Conservation (phyloP, 306 rosid genomes). For the Gastrolobium villosum region DNA sequence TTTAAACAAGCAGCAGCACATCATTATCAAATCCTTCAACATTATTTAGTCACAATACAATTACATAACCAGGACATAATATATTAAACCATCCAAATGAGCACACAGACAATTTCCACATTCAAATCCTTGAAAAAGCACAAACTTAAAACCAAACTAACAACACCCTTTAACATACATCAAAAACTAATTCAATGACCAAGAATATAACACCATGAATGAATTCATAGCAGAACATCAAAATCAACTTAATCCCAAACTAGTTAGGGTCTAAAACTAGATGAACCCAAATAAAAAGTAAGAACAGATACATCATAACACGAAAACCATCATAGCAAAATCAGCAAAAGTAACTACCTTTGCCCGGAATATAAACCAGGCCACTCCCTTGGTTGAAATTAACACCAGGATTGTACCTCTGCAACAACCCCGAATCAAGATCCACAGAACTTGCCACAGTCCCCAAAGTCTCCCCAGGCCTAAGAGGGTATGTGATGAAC, state of each 20-base stretch:
- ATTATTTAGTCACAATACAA: conserved; percentile 8
- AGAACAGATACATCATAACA: too few species aligned
- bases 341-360: neutral
- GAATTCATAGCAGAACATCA: neutral
- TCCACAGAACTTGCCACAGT: conserved; percentile 18
- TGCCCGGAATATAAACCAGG: conserved; percentile 63
- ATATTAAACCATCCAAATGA: conserved; percentile 24
- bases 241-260: neutral
- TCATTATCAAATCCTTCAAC: conserved; percentile 12
- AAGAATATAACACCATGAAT: neutral
- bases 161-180: neutral
- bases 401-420: conserved; percentile 66
- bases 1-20: conserved; percentile 9
- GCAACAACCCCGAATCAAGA: conserved; percentile 54
- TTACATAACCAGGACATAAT: neutral
- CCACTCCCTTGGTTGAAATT: conserved; percentile 78
- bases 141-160: conserved; percentile 16
- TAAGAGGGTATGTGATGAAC: conserved; percentile 81
- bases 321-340: neutral
- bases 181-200: neutral
- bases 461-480: conserved; percentile 56
- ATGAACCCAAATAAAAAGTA: too few species aligned
- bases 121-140: neutral
- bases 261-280: too few species aligned
- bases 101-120: neutral